Percentiles rank a stretch among this genome's conserved stretches.
Evolutionary conservation across 257 asterid species (phyloP).

Genomic region (Scutellaria barbata): DNA sequence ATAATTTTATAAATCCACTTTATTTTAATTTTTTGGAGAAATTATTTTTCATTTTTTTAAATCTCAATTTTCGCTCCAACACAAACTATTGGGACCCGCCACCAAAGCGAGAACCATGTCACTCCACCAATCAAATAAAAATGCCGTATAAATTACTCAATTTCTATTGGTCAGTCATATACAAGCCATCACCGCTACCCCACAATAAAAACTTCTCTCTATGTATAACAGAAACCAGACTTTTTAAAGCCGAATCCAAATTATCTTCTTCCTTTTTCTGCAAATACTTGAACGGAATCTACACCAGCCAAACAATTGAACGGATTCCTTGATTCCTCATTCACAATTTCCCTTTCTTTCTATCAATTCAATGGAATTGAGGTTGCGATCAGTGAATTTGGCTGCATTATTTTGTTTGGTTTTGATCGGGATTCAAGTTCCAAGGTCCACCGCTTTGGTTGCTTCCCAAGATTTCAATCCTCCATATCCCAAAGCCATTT

Average conservation of each 20-base stretch:
- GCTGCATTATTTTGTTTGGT: constrained; percentile 39
- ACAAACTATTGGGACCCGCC: neutral
- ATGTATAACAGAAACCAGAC: neutral
- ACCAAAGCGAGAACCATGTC: neutral
- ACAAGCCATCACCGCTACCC: constrained; percentile 50
- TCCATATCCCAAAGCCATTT: constrained; percentile 63
- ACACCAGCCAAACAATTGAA: constrained; percentile 16
- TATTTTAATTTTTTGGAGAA: neutral
- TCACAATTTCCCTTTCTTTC: neutral
- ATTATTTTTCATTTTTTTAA: neutral
- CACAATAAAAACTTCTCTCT: constrained; percentile 29
- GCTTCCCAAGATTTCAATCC: constrained; percentile 45
- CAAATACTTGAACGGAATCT: constrained; percentile 6
- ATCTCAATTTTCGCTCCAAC: neutral
- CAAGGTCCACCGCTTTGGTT: constrained; percentile 42
- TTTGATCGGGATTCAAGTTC: constrained; percentile 37
- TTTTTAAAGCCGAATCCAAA: neutral
- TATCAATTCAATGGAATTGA: constrained; percentile 40
- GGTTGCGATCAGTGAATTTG: constrained; percentile 35
- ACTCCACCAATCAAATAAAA: constrained; percentile 27
- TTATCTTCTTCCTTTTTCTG: neutral
- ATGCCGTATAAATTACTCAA: constrained; percentile 36
- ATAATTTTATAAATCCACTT: neutral
- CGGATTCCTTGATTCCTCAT: constrained; percentile 7
- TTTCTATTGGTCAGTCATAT: constrained; percentile 49